Evolutionary conservation across 768 basidiomycete species (phyloP).

Genomic region (Tricholoma bakamatsutake): DNA sequence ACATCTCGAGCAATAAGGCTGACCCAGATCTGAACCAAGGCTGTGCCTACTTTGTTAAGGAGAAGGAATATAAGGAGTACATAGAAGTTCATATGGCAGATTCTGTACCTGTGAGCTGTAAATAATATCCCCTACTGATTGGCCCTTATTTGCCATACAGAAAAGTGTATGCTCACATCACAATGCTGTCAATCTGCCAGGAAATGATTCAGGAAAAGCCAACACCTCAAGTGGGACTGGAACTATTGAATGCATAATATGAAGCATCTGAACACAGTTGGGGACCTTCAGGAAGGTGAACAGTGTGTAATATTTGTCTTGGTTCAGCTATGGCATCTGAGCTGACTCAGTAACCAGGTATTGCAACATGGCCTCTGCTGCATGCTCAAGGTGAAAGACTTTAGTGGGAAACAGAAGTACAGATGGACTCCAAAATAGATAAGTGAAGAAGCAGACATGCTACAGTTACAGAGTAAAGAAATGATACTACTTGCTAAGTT

Average conservation of each 20-base stretch:
- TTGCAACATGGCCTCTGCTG: conserved; percentile 32
- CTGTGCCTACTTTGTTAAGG: conserved; percentile 9
- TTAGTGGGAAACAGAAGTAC: no score
- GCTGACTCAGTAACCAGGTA: conserved; percentile 17
- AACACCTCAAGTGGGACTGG: conserved; percentile 20
- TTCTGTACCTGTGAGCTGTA: conserved; percentile 14
- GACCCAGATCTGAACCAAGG: conserved; percentile 8
- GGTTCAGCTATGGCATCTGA: not conserved
- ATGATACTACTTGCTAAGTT: no score
- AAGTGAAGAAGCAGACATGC: no score
- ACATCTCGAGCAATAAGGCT: conserved; percentile 2
- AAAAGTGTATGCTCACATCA: conserved; percentile 17
- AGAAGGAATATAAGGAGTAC: conserved; percentile 17
- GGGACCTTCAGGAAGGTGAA: no score
- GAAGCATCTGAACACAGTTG: no score
- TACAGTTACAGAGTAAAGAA: no score
- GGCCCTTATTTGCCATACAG: not conserved
- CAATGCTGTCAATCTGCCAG: not conserved
- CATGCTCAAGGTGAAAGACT: no score
- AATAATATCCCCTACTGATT: no score
- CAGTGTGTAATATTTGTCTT: no score
- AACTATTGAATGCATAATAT: not conserved
- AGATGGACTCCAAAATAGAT: no score
- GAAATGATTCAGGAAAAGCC: conserved; percentile 11
- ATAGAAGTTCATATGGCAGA: conserved; percentile 14